phyloP scores from a whole-genome alignment of 2,329 filamentous ascomycete species.

The Tothia fuscella region DNA sequence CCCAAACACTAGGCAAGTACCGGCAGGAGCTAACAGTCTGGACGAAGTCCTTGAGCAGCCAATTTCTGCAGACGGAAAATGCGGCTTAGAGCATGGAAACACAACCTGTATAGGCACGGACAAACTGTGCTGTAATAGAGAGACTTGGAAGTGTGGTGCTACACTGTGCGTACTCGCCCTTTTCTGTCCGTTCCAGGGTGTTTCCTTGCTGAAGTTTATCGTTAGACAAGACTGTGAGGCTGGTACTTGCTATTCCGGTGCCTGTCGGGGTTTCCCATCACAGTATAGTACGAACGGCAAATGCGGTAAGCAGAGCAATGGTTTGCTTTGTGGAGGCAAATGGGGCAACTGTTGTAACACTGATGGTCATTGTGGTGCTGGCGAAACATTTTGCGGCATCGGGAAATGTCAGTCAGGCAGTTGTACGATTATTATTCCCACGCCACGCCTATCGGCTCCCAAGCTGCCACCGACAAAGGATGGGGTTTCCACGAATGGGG shows the following conservation, averaged over 20 bases:
- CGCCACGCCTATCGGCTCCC: background rate
- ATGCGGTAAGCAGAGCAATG: conserved; percentile 22
- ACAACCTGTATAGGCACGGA: conserved; percentile 22
- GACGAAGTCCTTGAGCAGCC: conserved; percentile 19
- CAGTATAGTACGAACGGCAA: conserved; percentile 24
- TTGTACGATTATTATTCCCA: background rate
- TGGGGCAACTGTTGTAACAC: conserved; percentile 23
- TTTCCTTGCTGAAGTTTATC: background rate
- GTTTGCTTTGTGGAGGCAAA: conserved; percentile 21
- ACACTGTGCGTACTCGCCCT: conserved; percentile 16
- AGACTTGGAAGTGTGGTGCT: conserved; percentile 23
- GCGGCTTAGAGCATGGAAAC: conserved; percentile 22
- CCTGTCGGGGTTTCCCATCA: conserved; percentile 19
- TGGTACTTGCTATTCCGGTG: conserved; percentile 25
- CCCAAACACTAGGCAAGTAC: background rate
- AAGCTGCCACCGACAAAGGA: background rate
- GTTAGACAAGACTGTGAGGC: conserved; percentile 22
- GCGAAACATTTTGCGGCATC: background rate
- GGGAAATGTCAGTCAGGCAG: background rate
- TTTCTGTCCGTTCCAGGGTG: background rate
- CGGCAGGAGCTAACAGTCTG: background rate
- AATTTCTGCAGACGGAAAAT: conserved; percentile 18
- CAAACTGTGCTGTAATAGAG: conserved; percentile 23
- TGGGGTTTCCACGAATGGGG: background rate
- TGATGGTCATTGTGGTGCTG: conserved; percentile 12